phyloP scores from a whole-genome alignment of 192 early-diverging fungal genomes.

The Glomus cerebriforme region DNA sequence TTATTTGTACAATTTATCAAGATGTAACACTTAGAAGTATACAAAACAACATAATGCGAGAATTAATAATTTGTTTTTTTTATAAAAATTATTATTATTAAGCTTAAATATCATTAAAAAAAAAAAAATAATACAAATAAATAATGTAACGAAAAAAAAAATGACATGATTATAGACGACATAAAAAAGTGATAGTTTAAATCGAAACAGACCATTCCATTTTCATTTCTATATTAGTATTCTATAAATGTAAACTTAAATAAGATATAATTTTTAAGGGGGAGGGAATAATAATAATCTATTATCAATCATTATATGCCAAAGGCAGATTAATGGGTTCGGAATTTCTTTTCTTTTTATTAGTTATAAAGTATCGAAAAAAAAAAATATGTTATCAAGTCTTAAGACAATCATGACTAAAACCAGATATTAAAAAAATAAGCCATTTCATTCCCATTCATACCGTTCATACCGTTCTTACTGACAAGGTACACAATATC shows the following conservation, averaged over 20 bases:
- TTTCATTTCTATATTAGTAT: not conserved
- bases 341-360: not conserved
- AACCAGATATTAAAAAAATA: not conserved
- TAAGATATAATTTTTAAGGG: not conserved
- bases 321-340: not conserved
- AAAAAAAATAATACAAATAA: no score
- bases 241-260: not conserved
- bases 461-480: not conserved
- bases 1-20: not conserved
- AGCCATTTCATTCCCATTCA: not conserved
- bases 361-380: not conserved
- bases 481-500: no score
- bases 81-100: not conserved
- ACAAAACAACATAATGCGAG: not conserved
- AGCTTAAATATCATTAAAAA: not conserved
- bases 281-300: not conserved
- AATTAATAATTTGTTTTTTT: not conserved
- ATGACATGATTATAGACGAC: no score
- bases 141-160: no score
- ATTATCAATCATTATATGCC: not conserved
- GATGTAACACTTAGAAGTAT: not conserved
- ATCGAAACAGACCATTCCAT: not conserved
- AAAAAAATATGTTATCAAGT: not conserved
- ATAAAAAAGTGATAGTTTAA: not conserved
- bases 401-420: not conserved